phyloP scores from a whole-genome alignment of 306 rosid genomes.

The Arachis hypogaea region DNA sequence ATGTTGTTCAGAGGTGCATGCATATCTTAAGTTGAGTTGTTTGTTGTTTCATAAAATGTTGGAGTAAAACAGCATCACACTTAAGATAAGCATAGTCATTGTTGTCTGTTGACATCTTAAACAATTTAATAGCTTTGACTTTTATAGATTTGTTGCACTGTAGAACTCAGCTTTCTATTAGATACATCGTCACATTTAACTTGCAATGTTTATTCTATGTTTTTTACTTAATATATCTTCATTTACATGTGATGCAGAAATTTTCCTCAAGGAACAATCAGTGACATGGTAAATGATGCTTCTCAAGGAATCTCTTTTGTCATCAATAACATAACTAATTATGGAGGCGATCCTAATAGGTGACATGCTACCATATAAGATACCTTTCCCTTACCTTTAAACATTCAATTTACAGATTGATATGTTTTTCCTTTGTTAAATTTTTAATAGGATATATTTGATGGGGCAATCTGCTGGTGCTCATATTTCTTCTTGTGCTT shows the following conservation, averaged over 20 bases:
- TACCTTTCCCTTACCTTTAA: constrained; percentile 27
- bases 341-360: constrained; percentile 92
- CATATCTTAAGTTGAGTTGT: constrained; percentile 19
- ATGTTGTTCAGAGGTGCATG: constrained; percentile 4
- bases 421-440: constrained; percentile 25
- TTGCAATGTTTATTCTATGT: constrained; percentile 16
- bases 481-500: constrained; percentile 86
- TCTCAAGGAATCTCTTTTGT: constrained; percentile 77
- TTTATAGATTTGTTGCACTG: constrained; percentile 8
- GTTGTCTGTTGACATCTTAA: constrained; percentile 11
- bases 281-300: constrained; percentile 90
- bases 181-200: constrained; percentile 2
- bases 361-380: constrained; percentile 40
- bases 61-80: background rate
- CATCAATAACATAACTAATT: constrained; percentile 70
- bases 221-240: constrained; percentile 23
- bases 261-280: constrained; percentile 96
- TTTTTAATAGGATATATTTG: constrained; percentile 70
- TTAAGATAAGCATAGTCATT: constrained; percentile 9
- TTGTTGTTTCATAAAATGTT: constrained; percentile 21
- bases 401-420: constrained; percentile 34
- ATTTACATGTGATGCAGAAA: constrained; percentile 65
- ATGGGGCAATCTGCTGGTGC: constrained; percentile 99
- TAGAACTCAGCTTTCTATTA: constrained; percentile 10
- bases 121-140: constrained; percentile 27